Base-by-base conservation (phyloP, 495 filamentous ascomycete genomes). In the Penicillium taxi region DNA sequence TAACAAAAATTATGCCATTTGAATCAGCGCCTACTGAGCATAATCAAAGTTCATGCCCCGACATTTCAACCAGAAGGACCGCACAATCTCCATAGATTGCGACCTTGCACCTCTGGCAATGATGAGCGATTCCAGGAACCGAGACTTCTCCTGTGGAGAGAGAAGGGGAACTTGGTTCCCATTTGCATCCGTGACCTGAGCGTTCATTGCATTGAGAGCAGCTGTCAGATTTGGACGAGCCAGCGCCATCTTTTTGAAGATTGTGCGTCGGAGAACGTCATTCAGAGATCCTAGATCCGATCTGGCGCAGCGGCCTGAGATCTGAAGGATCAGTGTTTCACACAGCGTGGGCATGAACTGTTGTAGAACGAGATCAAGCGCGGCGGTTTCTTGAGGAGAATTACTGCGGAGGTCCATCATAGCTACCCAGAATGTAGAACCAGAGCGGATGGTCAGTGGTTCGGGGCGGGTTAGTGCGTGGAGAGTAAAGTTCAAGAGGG, bases 341-440 rank as follows among this genome's bases (percentile, higher is more conserved):
- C 73, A 66, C 15, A 86, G 52, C 9, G 72, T 61, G 0, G 81
- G 79, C 1, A 82, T 73, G 20, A 80, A 69, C 22, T 73, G 66
- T 8, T 66, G 52, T 43, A 83, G 69, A 20, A 73, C 73, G 12
- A 58, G 59, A 35, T 77, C 58, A 13, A 84, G 55, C 3, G 67
- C 52, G 4, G 45, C 32, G 22, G 70, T 67, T 1, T 77, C 58
- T 12, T 59, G 47, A 1, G 65, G 47, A 20, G 60, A 50, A 18
- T 56, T 63, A 3, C 72, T 41, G 18, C 51, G 56, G 26, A 73
- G 50, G 25, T 64, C 67, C 8, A 63, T 30, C 9, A 67, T 48
- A 42, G 73, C 53, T 47, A 84, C 78, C 88, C 89, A 96, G 47
- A 96, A 90, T 17, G 78, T 71, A 18, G 79, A 76, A 0, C 88